Evolutionary conservation across 208 protist genomes (phyloP).

Genomic region (Crithidia mellificae): DNA sequence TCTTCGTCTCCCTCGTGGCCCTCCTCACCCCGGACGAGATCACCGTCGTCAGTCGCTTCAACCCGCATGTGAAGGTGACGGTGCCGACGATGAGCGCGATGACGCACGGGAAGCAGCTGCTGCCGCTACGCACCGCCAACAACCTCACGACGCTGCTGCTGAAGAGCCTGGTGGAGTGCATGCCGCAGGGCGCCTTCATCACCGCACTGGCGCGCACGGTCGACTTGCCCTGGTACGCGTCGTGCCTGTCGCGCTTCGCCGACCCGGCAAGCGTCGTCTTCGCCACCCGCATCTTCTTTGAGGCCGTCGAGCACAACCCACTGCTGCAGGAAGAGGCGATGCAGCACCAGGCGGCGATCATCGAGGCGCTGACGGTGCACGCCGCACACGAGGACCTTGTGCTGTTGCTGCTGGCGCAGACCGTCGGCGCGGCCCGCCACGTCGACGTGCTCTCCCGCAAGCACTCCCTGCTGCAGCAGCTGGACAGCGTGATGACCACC

Average conservation of each 20-base stretch:
- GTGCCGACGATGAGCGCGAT: slow-evolving; percentile 43
- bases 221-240: slow-evolving; percentile 68
- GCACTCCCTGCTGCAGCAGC: slow-evolving; percentile 59
- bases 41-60: slow-evolving; percentile 26
- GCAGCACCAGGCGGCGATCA: slow-evolving; percentile 54
- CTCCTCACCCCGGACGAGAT: slow-evolving; percentile 55
- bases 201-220: slow-evolving; percentile 52
- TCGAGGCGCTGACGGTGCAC: slow-evolving; percentile 60
- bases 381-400: slow-evolving; percentile 69
- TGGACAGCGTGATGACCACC: slow-evolving; percentile 57
- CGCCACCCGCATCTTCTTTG: slow-evolving; percentile 72
- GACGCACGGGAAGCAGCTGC: slow-evolving; percentile 16
- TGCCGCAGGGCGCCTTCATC: slow-evolving; percentile 38
- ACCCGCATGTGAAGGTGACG: slow-evolving; percentile 30
- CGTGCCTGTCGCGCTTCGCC: slow-evolving; percentile 66
- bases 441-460: slow-evolving; percentile 65
- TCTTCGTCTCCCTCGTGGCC: slow-evolving; percentile 54
- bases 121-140: slow-evolving; percentile 49
- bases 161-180: slow-evolving; percentile 58
- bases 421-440: slow-evolving; percentile 47
- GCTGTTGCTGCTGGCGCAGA: slow-evolving; percentile 63
- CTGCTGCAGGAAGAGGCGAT: slow-evolving; percentile 52
- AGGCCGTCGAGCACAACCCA: slow-evolving; percentile 52
- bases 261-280: slow-evolving; percentile 71
- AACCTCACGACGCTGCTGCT: slow-evolving; percentile 56